Percentiles rank a stretch among this genome's conserved stretches.
phyloP scores from a whole-genome alignment of 2,329 filamentous ascomycete genomes.

The Gnomoniopsis sp. region DNA sequence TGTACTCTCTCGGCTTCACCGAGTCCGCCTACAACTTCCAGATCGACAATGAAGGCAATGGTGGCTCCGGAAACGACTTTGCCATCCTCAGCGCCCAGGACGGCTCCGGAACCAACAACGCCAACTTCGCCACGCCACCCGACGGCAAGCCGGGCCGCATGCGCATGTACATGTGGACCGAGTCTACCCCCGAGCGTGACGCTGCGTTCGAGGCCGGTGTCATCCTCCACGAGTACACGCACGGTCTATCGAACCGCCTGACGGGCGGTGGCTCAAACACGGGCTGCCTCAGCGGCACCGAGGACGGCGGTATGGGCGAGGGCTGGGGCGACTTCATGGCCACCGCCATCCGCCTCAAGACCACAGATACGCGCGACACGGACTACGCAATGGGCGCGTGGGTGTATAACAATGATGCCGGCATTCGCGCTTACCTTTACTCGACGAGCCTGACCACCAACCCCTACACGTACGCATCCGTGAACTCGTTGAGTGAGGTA shows the following conservation, averaged over 20 bases:
- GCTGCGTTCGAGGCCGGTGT: constrained; percentile 57
- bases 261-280: constrained; percentile 55
- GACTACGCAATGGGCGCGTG: constrained; percentile 50
- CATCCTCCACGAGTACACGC: constrained; percentile 57
- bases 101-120: constrained; percentile 52
- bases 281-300: constrained; percentile 42
- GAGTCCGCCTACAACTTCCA: constrained; percentile 60
- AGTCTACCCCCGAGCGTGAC: constrained; percentile 46
- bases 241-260: constrained; percentile 54
- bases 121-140: constrained; percentile 52
- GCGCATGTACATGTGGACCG: constrained; percentile 57
- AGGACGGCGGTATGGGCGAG: constrained; percentile 55
- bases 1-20: constrained; percentile 55
- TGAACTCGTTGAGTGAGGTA: constrained; percentile 35
- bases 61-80: constrained; percentile 48
- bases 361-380: constrained; percentile 39
- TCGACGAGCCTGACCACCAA: constrained; percentile 47
- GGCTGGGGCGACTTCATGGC: constrained; percentile 58
- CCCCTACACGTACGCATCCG: constrained; percentile 45
- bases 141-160: constrained; percentile 52
- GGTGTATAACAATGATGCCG: constrained; percentile 39
- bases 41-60: constrained; percentile 50
- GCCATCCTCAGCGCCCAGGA: constrained; percentile 58
- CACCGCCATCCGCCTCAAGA: constrained; percentile 45
- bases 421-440: constrained; percentile 50